Evolutionary conservation across 1,139 yeast species (phyloP), one percentile per base, ranked within the genome.

Genomic region (Pichia cactophila): DNA sequence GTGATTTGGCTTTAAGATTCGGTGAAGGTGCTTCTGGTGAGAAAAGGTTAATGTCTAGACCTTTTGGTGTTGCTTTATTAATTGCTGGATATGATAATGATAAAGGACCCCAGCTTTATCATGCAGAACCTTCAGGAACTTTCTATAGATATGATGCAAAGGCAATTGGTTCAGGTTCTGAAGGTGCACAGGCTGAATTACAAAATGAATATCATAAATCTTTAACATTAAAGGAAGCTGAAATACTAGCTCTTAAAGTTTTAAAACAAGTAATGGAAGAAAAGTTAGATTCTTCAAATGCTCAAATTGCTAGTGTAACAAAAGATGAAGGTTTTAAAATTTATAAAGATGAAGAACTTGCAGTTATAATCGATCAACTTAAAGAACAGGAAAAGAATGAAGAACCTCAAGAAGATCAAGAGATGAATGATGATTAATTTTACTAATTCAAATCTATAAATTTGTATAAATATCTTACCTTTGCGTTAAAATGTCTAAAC

Each of bases 1-100:
- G 98, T 69, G 98, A 94, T 70, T 77, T 94, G 65, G 98, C 99
- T 2, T 75, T 94, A 60, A 78, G 97, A 65, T 94, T 94, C 61
- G 99, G 99, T 54, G 99, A 92, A 71, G 97, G 97, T 58, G 98
- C 97, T 11, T 84, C 92, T 43, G 98, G 97, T 54, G 97, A 92
- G 66, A 94, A 94, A 68, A 79, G 96, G 66, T 78, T 90, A 60
- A 94, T 94, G 99, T 88, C 97, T 5, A 82, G 99, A 71, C 99
- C 99, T 11, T 94, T 94, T 68, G 99, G 99, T 65, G 99, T 94
- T 47, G 99, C 99, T 2, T 73, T 94, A 57, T 77, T 94, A 63
- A 85, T 94, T 64, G 98, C 98, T 9, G 99, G 99, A 46, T 77
- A 83, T 59, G 98, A 92, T 70, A 75, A 80, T 54, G 95, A 88